These are phyloP conservation scores for Colletotrichum trifolii DNA, from an alignment of 2,329 filamentous ascomycete species.

Conservation along the genomic window DNA sequence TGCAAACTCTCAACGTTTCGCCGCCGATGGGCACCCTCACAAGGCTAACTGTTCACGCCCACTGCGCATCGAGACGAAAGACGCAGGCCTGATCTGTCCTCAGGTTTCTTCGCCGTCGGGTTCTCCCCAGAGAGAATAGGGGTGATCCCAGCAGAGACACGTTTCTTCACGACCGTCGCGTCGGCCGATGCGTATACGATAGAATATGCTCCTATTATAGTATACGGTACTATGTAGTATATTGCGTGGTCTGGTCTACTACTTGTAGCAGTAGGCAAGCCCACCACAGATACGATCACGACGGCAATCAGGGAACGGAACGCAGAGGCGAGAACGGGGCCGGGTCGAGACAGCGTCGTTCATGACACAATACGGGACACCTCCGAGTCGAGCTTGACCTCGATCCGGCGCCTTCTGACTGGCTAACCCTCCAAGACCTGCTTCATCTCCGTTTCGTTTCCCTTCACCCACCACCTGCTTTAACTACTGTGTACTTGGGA, in stretches of 20 bases:
- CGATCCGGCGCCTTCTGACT: slow-evolving; percentile 16
- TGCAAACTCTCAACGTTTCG: slow-evolving; percentile 30
- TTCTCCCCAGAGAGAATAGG: slow-evolving; percentile 5
- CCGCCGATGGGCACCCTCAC: slow-evolving; percentile 9
- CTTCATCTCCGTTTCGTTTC: background rate
- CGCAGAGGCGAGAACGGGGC: background rate
- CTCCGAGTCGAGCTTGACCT: slow-evolving; percentile 35
- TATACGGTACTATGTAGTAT: background rate
- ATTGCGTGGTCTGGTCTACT: too few relatives aligned
- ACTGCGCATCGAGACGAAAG: slow-evolving; percentile 1
- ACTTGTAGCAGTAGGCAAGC: background rate
- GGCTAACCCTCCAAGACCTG: background rate
- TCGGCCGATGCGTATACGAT: slow-evolving; percentile 1
- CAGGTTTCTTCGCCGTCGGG: slow-evolving; percentile 12
- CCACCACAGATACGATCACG: slow-evolving; percentile 9
- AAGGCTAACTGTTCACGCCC: slow-evolving; percentile 7
- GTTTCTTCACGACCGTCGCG: slow-evolving; percentile 19
- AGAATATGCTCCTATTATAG: background rate
- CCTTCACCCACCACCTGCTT: background rate
- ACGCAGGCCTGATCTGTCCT: background rate
- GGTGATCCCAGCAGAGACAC: slow-evolving; percentile 31
- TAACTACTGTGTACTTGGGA: background rate
- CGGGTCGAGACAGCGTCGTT: background rate
- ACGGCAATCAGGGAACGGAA: slow-evolving; percentile 1
- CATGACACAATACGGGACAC: slow-evolving; percentile 24